A percentile compares a stretch with the other conserved stretches of the same genome.
These are phyloP conservation scores for Vaccinium myrtillus DNA, from an alignment of 148 eudicot species.

Conservation along the genomic window DNA sequence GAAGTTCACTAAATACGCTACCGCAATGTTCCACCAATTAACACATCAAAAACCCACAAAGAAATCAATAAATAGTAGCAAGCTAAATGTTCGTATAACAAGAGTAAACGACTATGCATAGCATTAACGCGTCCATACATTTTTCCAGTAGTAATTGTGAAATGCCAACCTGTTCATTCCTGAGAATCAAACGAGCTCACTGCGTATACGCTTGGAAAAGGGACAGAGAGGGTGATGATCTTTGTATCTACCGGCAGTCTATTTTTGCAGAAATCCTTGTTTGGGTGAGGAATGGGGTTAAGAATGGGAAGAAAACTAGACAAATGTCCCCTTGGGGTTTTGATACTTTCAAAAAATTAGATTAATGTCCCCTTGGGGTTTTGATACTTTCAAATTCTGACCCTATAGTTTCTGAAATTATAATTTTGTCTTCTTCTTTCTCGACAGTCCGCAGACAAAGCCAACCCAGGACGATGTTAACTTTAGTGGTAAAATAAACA, in stretches of 20 bases:
- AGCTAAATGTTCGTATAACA: neutral
- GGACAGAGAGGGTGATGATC: neutral
- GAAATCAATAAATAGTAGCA: neutral
- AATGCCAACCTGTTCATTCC: conserved; percentile 20
- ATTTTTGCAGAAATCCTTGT: too few relatives aligned
- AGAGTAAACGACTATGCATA: neutral
- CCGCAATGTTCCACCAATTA: neutral
- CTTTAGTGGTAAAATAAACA: too few relatives aligned
- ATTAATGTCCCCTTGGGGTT: too few relatives aligned
- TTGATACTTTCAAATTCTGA: too few relatives aligned
- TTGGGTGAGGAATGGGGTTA: too few relatives aligned
- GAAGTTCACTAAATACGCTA: neutral
- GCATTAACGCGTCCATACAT: neutral
- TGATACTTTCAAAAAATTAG: too few relatives aligned
- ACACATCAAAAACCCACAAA: neutral
- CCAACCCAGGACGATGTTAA: too few relatives aligned
- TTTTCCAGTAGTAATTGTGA: neutral
- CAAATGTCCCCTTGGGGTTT: too few relatives aligned
- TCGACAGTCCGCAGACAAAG: too few relatives aligned
- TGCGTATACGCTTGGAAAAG: neutral
- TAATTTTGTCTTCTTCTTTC: too few relatives aligned
- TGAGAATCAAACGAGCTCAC: neutral
- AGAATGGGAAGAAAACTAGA: too few relatives aligned
- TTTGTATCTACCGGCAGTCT: neutral
- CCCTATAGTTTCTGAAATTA: too few relatives aligned